Conservation (phyloP, 1,139 yeast genomes). For the Diutina scorzettiae region DNA sequence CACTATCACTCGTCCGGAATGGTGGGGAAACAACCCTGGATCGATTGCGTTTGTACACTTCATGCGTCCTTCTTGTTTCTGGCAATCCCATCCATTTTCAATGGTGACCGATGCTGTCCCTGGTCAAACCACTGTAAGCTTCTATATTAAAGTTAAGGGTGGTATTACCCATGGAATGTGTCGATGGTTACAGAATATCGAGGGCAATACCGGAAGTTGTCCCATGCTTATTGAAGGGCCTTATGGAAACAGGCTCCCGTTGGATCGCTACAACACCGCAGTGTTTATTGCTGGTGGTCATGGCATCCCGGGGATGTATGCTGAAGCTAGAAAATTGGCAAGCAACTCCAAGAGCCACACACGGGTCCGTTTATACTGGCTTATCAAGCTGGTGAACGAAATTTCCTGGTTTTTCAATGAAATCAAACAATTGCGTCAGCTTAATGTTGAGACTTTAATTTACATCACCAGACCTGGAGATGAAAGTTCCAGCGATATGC, state of each 20-base stretch:
- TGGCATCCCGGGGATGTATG: conserved; percentile 12
- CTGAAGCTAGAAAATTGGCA: conserved; percentile 8
- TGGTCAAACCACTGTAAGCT: conserved; percentile 4
- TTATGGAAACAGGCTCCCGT: conserved; percentile 13
- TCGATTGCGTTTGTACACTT: conserved; percentile 10
- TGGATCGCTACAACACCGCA: conserved; percentile 22
- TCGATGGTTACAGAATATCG: conserved; percentile 17
- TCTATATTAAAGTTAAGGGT: conserved; percentile 11
- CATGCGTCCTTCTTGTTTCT: conserved; percentile 8
- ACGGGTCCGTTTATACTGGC: conserved; percentile 37
- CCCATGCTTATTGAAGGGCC: conserved; percentile 11
- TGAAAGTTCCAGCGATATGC: not conserved
- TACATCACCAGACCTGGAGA: conserved; percentile 29
- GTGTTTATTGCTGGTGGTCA: conserved; percentile 28
- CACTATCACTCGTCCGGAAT: conserved; percentile 25
- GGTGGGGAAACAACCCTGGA: conserved; percentile 11
- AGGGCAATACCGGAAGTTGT: conserved; percentile 14
- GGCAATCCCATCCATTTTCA: conserved; percentile 15
- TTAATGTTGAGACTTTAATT: conserved; percentile 23
- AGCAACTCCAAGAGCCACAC: not conserved
- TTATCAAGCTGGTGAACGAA: conserved; percentile 30
- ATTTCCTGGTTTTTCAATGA: conserved; percentile 42
- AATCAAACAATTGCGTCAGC: conserved; percentile 20
- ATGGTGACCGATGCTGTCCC: conserved; percentile 9
- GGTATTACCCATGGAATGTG: conserved; percentile 9